Percentiles rank a stretch among this genome's conserved stretches.
phyloP scores from a whole-genome alignment of 2,329 filamentous ascomycete genomes.

The Coleophoma eucalyptorum region DNA sequence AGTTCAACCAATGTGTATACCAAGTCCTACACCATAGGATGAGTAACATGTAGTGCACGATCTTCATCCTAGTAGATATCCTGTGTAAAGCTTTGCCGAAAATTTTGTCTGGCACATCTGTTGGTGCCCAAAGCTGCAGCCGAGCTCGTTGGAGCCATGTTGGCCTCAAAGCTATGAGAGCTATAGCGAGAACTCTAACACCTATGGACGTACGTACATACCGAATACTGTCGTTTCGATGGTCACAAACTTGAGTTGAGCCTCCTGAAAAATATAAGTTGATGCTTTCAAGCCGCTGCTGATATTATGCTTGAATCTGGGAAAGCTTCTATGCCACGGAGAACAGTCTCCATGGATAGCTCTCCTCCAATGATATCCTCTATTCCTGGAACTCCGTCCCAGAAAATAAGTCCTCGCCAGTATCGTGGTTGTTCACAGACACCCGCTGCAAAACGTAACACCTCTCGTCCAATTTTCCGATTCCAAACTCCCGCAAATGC shows the following conservation, averaged over 20 bases:
- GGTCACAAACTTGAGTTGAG: conserved; percentile 9
- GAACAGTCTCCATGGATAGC: neutral
- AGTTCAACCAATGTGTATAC: neutral
- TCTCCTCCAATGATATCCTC: neutral
- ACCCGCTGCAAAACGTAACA: neutral
- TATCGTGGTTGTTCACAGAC: neutral
- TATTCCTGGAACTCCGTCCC: conserved; percentile 5
- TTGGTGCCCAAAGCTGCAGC: conserved; percentile 4
- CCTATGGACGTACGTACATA: neutral
- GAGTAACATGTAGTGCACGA: neutral
- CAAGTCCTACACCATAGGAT: neutral
- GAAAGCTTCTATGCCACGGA: conserved; percentile 3
- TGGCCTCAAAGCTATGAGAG: neutral
- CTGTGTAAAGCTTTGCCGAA: neutral
- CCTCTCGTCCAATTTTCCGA: neutral
- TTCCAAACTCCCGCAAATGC: conserved; percentile 5
- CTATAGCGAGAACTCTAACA: neutral
- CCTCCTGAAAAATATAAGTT: conserved; percentile 2
- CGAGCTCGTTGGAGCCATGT: neutral
- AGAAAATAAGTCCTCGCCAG: neutral
- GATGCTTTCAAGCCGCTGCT: conserved; percentile 5
- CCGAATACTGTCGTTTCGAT: neutral
- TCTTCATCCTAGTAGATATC: neutral
- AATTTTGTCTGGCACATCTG: neutral
- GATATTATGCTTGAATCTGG: conserved; percentile 9